Evolutionary conservation across 116 monocot species (phyloP), one percentile per base, ranked within the genome.

Genomic region (Papilionanthe hybrid): DNA sequence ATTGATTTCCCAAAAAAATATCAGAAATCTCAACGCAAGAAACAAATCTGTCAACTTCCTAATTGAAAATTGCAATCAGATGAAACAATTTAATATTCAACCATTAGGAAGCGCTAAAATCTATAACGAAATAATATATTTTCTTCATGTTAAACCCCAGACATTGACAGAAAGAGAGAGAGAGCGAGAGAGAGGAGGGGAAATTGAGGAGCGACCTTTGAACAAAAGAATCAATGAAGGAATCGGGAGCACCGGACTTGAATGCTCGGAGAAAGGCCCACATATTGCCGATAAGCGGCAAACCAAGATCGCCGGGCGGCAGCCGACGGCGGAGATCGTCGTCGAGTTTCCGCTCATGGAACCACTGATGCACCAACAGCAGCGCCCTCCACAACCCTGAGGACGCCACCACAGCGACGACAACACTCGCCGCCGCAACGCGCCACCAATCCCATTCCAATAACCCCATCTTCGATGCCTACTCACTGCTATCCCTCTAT

Each of bases 231-330:
- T 22, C 76, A 75, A 94, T 88, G 88, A 98, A 98, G 68, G 86
- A 78, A 58, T 94, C 98, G 9, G 98, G 98, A 8, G 79, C 77
- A 44, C 83, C 66, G 72, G 90, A 91, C 84, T 95, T 98, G 83
- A 91, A 98, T 0, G 98, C 95, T 20, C 86, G 79, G 76, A 98
- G 84, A 79, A 98, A 98, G 0, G 86, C 82, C 87, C 84, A 83
- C 95, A 98, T 95, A 84, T 90, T 93, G 10, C 98, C 98, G 48
- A 98, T 56, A 5, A 98, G 8, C 7, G 98, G 98, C 85, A 84
- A 95, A 0, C 98, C 98, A 78, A 95, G 65, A 71, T 91, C 90
- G 48, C 98, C 98, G 22, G 98, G 98, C 19, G 98, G 98, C 78
- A 94, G 81, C 53, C 67, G 10, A 42, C 72, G 19, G 58, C 86